Evolutionary conservation across 2,329 filamentous ascomycete species (phyloP).

Genomic region (Ciborinia camelliae): DNA sequence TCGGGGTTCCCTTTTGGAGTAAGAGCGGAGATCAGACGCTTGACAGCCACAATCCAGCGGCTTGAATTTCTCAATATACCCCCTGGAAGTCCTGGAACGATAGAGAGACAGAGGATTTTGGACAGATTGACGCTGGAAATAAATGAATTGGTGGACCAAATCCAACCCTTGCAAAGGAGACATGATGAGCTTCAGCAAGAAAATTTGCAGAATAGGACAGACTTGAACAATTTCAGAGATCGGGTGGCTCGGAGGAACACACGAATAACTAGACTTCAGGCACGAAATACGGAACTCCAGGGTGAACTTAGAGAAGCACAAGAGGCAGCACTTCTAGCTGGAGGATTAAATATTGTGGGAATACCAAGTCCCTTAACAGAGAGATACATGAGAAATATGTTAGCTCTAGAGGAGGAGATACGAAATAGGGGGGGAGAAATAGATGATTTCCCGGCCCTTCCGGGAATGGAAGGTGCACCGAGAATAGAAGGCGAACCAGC

Average conservation of each 20-base stretch:
- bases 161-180: no score
- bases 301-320: neutral
- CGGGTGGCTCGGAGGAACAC: neutral
- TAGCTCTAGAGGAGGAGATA: neutral
- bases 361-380: neutral
- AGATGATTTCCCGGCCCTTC: neutral
- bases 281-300: neutral
- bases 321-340: neutral
- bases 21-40: neutral
- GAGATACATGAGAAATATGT: neutral
- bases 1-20: neutral
- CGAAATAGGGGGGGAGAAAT: neutral
- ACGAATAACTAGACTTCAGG: neutral
- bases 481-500: neutral
- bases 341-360: neutral
- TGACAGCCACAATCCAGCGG: neutral
- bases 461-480: neutral
- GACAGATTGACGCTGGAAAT: neutral
- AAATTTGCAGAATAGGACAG: neutral
- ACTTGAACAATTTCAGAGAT: neutral
- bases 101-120: neutral
- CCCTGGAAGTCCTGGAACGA: neutral
- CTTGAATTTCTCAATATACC: neutral
- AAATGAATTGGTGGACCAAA: neutral
- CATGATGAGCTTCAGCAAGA: neutral